Evolutionary conservation across 805 yeast species (phyloP).

Genomic region (Kluyveromyces wickerhamii): DNA sequence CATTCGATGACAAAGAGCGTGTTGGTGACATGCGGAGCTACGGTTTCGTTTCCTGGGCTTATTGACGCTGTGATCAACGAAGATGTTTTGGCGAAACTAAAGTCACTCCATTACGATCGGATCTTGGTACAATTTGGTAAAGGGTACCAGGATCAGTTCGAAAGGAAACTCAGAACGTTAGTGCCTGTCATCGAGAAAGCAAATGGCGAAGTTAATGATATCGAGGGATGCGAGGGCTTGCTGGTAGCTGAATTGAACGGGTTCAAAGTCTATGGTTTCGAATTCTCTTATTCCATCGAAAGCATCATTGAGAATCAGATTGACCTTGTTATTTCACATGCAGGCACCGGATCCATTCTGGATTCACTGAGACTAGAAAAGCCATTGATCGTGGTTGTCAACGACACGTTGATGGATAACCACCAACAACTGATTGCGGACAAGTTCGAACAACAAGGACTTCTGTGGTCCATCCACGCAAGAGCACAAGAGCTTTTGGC

Average conservation of each 20-base stretch:
- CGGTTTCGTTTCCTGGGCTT: constrained; percentile 66
- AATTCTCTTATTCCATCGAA: constrained; percentile 36
- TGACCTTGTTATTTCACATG: constrained; percentile 75
- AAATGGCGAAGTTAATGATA: neutral
- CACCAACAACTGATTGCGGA: constrained; percentile 75
- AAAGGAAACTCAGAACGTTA: constrained; percentile 5
- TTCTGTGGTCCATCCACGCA: constrained; percentile 22
- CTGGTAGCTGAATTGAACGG: neutral
- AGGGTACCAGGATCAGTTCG: constrained; percentile 22
- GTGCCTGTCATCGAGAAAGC: neutral
- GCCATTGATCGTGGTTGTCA: constrained; percentile 62
- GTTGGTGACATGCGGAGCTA: constrained; percentile 84
- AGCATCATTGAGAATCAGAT: constrained; percentile 35
- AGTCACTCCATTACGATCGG: constrained; percentile 30
- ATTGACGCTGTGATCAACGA: constrained; percentile 36
- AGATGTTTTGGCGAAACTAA: constrained; percentile 32
- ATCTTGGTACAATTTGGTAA: constrained; percentile 57
- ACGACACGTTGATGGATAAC: constrained; percentile 70
- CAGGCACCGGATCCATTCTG: constrained; percentile 85
- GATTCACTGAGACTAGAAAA: constrained; percentile 57
- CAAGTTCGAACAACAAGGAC: constrained; percentile 35
- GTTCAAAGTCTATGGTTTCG: constrained; percentile 37
- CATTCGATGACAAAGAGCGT: constrained; percentile 10
- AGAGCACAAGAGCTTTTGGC: constrained; percentile 6
- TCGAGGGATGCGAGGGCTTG: neutral